Percentiles rank a stretch among this genome's conserved stretches.
phyloP scores from a whole-genome alignment of 129 eudicot genomes.

The Ambrosia artemisiifolia region DNA sequence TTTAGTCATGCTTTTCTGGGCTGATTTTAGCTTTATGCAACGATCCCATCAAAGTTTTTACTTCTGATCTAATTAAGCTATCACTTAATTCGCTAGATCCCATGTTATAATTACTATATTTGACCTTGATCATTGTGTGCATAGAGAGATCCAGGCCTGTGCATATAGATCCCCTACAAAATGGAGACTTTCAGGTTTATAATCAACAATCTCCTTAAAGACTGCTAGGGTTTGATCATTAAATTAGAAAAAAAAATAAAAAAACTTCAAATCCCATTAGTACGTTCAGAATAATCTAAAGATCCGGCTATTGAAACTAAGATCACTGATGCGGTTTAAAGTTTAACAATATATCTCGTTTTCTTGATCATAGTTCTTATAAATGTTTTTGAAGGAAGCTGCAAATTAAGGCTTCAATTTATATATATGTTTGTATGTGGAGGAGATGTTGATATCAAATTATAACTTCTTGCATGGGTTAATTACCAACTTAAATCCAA shows the following conservation, averaged over 20 bases:
- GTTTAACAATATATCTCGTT: neutral
- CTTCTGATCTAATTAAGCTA: neutral
- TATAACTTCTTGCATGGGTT: no score
- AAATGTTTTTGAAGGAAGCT: neutral
- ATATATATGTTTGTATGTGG: neutral
- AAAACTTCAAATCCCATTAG: no score
- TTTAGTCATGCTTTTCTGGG: neutral
- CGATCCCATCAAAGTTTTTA: neutral
- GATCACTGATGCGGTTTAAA: no score
- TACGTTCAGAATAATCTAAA: no score
- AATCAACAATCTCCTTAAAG: neutral
- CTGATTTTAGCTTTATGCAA: neutral
- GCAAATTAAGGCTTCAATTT: neutral
- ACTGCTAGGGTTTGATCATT: slow-evolving; percentile 1
- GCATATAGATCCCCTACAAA: neutral
- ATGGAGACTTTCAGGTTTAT: neutral
- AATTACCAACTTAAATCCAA: no score
- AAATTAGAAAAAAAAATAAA: no score
- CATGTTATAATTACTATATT: neutral
- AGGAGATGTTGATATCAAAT: no score
- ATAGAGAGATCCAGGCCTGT: neutral
- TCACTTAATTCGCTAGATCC: slow-evolving; percentile 9
- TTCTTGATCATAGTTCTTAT: neutral
- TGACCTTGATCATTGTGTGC: neutral
- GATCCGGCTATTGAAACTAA: no score